Percentiles rank a stretch among this genome's conserved stretches.
These are phyloP conservation scores for Glomus cerebriforme DNA, from an alignment of 192 early-diverging fungal genomes.

Conservation along the genomic window DNA sequence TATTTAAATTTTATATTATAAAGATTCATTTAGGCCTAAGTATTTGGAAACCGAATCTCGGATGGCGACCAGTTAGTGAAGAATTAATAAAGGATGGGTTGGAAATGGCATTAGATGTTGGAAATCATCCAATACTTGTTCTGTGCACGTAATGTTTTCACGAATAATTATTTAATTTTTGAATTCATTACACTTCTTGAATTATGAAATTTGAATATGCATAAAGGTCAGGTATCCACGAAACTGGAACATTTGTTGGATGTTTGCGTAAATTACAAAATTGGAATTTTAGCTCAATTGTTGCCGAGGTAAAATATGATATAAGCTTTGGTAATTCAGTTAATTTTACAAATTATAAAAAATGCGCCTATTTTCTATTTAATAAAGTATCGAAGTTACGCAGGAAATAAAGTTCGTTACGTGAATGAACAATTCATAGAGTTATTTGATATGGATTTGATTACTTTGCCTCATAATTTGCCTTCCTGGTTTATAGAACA, in stretches of 20 bases:
- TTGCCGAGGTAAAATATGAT: conserved; percentile 72
- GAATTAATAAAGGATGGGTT: conserved; percentile 96
- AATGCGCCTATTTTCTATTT: not conserved
- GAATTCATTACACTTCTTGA: not conserved
- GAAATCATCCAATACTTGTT: conserved; percentile 85
- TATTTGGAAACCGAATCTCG: conserved; percentile 67
- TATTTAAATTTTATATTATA: not conserved
- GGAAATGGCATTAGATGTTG: conserved; percentile 78
- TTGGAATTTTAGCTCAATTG: conserved; percentile 97
- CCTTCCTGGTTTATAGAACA: conserved; percentile 83
- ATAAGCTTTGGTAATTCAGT: conserved; percentile 9
- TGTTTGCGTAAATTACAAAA: conserved; percentile 90
- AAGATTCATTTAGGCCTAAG: conserved; percentile 65
- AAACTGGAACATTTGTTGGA: conserved; percentile 91
- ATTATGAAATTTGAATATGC: not conserved
- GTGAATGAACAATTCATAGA: conserved; percentile 95
- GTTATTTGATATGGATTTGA: conserved; percentile 89
- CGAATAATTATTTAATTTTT: not conserved
- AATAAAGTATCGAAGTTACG: conserved; percentile 85
- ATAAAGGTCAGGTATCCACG: conserved; percentile 78
- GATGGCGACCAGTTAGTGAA: conserved; percentile 91
- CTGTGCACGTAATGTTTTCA: conserved; percentile 77
- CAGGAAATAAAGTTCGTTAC: conserved; percentile 83
- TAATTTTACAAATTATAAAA: not conserved
- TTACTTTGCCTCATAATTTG: conserved; percentile 76